Evolutionary conservation across 768 basidiomycete genomes (phyloP), one percentile per base, ranked within the genome.

Genomic region (Phaffia tasmanica): DNA sequence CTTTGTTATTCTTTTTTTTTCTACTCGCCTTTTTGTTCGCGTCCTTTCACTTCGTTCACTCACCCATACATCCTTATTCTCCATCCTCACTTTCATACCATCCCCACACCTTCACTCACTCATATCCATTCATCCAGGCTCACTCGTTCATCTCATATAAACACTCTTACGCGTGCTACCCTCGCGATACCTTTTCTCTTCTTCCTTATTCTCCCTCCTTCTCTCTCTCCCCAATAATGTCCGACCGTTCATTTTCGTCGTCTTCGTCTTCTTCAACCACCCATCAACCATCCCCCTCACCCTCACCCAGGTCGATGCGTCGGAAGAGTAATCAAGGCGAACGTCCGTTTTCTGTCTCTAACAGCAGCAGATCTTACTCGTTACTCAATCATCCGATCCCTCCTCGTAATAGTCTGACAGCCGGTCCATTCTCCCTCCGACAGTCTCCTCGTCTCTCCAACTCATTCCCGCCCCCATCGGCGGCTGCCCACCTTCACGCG

Each of bases 301-400:
- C 66, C 27, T 67, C 66, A 18, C 66, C 66, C 19, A 51, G 66
- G 15, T 62, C 66, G 25, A 67, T 67, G 66, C 66, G 61, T 27
- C 35, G 53, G n/a, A 54, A 23, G 53, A 54, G 23, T 16, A 42
- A 42, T 11, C 35, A 51, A 49, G 64, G 57, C 48, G 56, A 48
- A 1, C 55, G 42, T 19, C 48, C 48, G 32, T 46, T 21, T 50
- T 42, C 57, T 18, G 35, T 42, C 35, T 42, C 35, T 42, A 11
- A 11, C 35, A 42, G 35, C 35, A 42, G 11, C 11, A 4, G 35
- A 42, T 42, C 35, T 11, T 42, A 42, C 35, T 42, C 35, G 11
- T 42, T 42, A 42, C 35, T 42, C 35, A 42, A 42, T 11, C 35
- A 42, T 11, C 35, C 35, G 35, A 42, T 42, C 11, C 35, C 35